Conservation (phyloP, 441 rosid genomes). For the Erysimum pusillum region DNA sequence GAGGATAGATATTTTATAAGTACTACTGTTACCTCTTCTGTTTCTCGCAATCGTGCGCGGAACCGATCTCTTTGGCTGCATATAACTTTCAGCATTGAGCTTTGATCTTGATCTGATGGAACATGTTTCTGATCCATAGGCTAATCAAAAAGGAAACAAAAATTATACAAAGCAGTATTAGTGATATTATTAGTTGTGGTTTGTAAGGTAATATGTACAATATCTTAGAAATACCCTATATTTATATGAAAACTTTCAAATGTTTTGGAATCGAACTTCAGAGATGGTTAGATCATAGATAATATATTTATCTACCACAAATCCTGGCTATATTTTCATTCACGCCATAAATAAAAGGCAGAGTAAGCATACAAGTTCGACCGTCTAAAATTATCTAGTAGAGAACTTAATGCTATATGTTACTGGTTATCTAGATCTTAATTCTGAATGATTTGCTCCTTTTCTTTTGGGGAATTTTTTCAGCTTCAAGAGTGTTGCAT, state of each 20-base stretch:
- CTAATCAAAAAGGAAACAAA: constrained; percentile 50
- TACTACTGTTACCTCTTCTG: constrained; percentile 80
- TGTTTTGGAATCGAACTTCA: constrained; percentile 10
- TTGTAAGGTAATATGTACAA: not conserved
- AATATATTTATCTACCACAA: not conserved
- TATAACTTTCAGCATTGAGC: constrained; percentile 97
- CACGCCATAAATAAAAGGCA: not conserved
- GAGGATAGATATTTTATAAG: constrained; percentile 10
- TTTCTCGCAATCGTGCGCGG: constrained; percentile 83
- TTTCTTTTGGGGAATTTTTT: not conserved
- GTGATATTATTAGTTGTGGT: not conserved
- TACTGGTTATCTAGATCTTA: constrained; percentile 12
- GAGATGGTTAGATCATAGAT: not conserved
- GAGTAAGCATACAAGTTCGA: constrained; percentile 6
- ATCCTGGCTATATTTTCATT: not conserved
- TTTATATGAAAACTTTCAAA: constrained; percentile 9
- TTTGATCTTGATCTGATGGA: constrained; percentile 91
- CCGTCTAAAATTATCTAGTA: not conserved
- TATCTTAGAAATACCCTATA: not conserved
- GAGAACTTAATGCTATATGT: too few species aligned
- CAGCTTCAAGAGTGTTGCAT: constrained; percentile 19
- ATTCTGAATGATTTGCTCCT: not conserved
- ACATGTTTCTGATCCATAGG: constrained; percentile 74
- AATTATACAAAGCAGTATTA: constrained; percentile 3
- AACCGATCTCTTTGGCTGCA: constrained; percentile 97